Evolutionary conservation across 805 yeast genomes (phyloP).

Genomic region (Lachancea dasiensis): DNA sequence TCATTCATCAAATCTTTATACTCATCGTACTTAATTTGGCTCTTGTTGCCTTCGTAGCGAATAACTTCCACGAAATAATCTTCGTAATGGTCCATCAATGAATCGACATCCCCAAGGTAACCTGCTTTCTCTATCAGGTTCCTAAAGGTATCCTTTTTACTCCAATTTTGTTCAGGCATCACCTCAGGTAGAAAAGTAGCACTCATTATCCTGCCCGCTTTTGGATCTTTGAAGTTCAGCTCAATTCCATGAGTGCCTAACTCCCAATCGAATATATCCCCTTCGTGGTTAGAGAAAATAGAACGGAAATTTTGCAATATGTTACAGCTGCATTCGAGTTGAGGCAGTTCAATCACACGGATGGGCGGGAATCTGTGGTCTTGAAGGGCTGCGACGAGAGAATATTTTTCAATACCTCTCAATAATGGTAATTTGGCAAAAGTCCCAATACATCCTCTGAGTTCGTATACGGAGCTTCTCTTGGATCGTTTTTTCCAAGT

Average conservation of each 20-base stretch:
- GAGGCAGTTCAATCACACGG: slow-evolving; percentile 43
- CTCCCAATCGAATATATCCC: slow-evolving; percentile 63
- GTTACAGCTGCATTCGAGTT: slow-evolving; percentile 36
- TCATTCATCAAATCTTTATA: not conserved
- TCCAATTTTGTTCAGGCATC: slow-evolving; percentile 84
- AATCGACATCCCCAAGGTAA: slow-evolving; percentile 17
- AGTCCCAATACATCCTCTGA: slow-evolving; percentile 94
- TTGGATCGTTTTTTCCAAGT: slow-evolving; percentile 61
- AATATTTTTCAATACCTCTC: slow-evolving; percentile 54
- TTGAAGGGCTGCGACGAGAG: slow-evolving; percentile 65
- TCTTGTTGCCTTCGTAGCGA: slow-evolving; percentile 52
- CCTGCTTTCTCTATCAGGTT: slow-evolving; percentile 76
- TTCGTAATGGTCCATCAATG: slow-evolving; percentile 31
- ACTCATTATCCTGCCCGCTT: slow-evolving; percentile 37
- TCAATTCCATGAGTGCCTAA: slow-evolving; percentile 80
- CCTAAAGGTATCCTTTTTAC: slow-evolving; percentile 59
- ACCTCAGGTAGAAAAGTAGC: slow-evolving; percentile 92
- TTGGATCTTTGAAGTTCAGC: slow-evolving; percentile 41
- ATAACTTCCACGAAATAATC: slow-evolving; percentile 38
- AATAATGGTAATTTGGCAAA: slow-evolving; percentile 52
- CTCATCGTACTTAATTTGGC: slow-evolving; percentile 33
- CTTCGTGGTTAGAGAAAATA: slow-evolving; percentile 38
- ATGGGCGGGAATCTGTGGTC: slow-evolving; percentile 78
- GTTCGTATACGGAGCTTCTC: slow-evolving; percentile 15
- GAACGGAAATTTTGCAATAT: slow-evolving; percentile 36